Base-by-base conservation (phyloP, 768 basidiomycete species). In the Boletus barrowsii region DNA sequence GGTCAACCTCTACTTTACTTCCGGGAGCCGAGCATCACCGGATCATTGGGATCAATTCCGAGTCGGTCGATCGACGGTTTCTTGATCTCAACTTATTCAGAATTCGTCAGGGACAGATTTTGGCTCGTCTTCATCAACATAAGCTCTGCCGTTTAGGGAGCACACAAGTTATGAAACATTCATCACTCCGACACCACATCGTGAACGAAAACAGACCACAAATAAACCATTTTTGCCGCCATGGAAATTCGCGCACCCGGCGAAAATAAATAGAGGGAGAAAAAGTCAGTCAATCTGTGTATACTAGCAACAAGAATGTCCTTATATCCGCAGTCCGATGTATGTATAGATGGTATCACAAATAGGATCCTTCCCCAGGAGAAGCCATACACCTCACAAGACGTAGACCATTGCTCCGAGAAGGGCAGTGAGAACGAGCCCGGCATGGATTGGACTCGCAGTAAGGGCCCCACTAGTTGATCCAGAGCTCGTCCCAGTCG, bases 321-420 rank as follows among this genome's bases (percentile, higher is more conserved):
- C 20, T 30, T 10, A 13, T 17, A 33, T 20, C 17, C 14, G 5
- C 7, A 29, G 47, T 52, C 56, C 48, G 20, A 53, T 17, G 42
- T 39, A 41, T 48, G 49, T 22, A 13, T 49, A 24, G 29, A 49
- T 35, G 53, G 59, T 62, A 63, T 52, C 43, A 29, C 47, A 6
- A 45, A 13, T 20, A 49, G 9, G 42, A 13, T 24, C n/a, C 30
- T n/a, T 26, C 11, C 18, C 11, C n/a, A 3, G 17, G 3, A 22
- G 22, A 30, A 30, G 14, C 1, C 15, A 17, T 13, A 44, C 29
- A 22, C 40, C 26, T 61, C 50, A 68, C 15, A 59, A 5, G 13
- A 69, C 36, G 35, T 13, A 58, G 4, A 57, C 55, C 20, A 62
- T n/a, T 15, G 41, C 59, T 35, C 66, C 66, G 20, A 61, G 15